These are phyloP conservation scores for Phellopilus nigrolimitatus DNA, from an alignment of 1,284 basidiomycete genomes.

Conservation along the genomic window DNA sequence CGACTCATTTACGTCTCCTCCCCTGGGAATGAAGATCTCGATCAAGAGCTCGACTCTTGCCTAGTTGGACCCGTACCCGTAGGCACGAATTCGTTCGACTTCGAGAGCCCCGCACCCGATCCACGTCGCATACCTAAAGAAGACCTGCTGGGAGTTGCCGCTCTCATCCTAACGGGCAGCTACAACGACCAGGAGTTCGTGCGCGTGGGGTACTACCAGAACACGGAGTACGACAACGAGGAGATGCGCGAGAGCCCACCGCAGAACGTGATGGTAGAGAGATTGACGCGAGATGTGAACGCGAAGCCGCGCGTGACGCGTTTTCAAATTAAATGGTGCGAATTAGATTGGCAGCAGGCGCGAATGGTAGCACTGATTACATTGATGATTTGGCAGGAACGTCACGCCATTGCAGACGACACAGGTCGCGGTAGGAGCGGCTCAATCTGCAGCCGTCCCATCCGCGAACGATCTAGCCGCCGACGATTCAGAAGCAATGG, in stretches of 20 bases:
- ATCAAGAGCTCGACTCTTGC: constrained; percentile 95
- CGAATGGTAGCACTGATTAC: constrained; percentile 4
- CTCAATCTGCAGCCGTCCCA: constrained; percentile 73
- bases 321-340: constrained; percentile 81
- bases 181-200: constrained; percentile 97
- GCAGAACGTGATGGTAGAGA: constrained; percentile 66
- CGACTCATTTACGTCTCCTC: constrained; percentile 95
- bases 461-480: constrained; percentile 64
- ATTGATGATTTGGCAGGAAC: constrained; percentile 47
- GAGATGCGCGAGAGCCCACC: constrained; percentile 80
- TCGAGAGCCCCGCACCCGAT: constrained; percentile 75
- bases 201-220: constrained; percentile 98
- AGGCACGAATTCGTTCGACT: constrained; percentile 91
- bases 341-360: constrained; percentile 19
- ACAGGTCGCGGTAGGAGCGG: constrained; percentile 54
- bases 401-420: constrained; percentile 51
- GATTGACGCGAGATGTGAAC: constrained; percentile 83
- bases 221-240: constrained; percentile 95
- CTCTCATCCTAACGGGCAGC: constrained; percentile 86
- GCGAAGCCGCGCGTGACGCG: constrained; percentile 93
- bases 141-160: constrained; percentile 87
- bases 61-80: constrained; percentile 94
- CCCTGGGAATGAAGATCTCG: constrained; percentile 85
- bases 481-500: constrained; percentile 15
- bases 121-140: constrained; percentile 72